phyloP scores from a whole-genome alignment of 257 asterid genomes.

The Fraxinus pennsylvanica region DNA sequence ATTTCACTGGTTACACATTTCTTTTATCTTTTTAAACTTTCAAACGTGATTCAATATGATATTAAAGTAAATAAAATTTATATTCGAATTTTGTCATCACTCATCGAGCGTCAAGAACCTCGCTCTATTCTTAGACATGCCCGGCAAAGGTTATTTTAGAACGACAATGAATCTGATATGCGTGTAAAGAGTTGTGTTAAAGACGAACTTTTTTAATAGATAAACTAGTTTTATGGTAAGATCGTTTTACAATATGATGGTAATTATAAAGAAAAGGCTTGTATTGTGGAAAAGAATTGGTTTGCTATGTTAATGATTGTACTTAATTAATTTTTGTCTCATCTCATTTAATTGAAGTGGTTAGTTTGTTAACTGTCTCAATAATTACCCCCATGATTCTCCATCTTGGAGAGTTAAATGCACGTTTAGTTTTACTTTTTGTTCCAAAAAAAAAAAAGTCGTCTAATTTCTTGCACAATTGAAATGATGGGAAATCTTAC shows the following conservation, averaged over 20 bases:
- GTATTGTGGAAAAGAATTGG: slow-evolving; percentile 33
- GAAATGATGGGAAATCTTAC: neutral
- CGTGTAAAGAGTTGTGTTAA: neutral
- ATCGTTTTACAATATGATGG: slow-evolving; percentile 17
- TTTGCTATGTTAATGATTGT: slow-evolving; percentile 39
- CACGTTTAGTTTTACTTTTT: slow-evolving; percentile 17
- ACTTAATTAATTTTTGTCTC: slow-evolving; percentile 30
- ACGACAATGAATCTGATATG: neutral
- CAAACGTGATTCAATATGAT: neutral
- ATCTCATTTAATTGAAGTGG: slow-evolving; percentile 31
- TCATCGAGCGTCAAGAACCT: no score
- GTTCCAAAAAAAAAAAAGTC: neutral
- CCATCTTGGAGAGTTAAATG: slow-evolving; percentile 27
- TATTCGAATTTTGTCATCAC: no score
- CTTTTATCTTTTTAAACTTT: neutral
- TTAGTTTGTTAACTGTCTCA: slow-evolving; percentile 37
- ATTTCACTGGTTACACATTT: neutral
- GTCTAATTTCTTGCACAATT: slow-evolving; percentile 13
- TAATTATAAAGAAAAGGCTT: slow-evolving; percentile 27
- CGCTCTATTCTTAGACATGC: no score
- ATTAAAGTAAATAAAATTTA: neutral
- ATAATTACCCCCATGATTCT: slow-evolving; percentile 42
- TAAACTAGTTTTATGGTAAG: neutral
- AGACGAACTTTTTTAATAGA: neutral
- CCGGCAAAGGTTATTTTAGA: neutral